phyloP scores from a whole-genome alignment of 495 filamentous ascomycete genomes.

The Aeminium ludgeri region DNA sequence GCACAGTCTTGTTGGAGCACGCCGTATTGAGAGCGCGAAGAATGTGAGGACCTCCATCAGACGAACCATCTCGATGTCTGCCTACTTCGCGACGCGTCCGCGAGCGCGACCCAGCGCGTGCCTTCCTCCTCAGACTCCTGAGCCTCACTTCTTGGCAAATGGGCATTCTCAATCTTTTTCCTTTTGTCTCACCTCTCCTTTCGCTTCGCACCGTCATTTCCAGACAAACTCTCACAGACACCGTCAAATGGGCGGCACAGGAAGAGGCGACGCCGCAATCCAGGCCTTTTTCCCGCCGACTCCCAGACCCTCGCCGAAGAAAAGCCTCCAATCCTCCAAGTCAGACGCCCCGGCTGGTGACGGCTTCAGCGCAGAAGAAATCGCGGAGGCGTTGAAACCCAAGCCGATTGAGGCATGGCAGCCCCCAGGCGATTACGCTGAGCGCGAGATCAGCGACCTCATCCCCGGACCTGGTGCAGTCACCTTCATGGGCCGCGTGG shows the following conservation, averaged over 20 bases:
- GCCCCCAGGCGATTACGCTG: constrained; percentile 36
- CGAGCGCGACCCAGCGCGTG: no score
- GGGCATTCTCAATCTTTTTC: no score
- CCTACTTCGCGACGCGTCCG: no score
- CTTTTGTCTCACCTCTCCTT: neutral
- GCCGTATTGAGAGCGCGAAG: no score
- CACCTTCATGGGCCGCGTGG: constrained; percentile 40
- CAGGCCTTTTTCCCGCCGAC: constrained; percentile 15
- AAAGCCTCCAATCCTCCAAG: neutral
- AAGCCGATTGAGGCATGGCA: constrained; percentile 32
- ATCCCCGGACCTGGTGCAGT: constrained; percentile 35
- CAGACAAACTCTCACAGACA: neutral
- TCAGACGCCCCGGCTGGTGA: constrained; percentile 23
- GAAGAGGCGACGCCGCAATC: constrained; percentile 12
- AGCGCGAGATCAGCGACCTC: constrained; percentile 33
- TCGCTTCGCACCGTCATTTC: neutral
- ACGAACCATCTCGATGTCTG: neutral
- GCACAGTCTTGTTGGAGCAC: no score
- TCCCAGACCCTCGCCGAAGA: constrained; percentile 2
- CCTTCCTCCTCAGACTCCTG: no score
- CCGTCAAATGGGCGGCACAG: neutral
- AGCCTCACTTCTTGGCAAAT: no score
- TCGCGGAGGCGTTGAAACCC: constrained; percentile 27
- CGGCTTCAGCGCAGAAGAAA: constrained; percentile 35
- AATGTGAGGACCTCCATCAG: no score